Base-by-base conservation (phyloP, 345 rosid genomes). In the Erucastrum elatum region DNA sequence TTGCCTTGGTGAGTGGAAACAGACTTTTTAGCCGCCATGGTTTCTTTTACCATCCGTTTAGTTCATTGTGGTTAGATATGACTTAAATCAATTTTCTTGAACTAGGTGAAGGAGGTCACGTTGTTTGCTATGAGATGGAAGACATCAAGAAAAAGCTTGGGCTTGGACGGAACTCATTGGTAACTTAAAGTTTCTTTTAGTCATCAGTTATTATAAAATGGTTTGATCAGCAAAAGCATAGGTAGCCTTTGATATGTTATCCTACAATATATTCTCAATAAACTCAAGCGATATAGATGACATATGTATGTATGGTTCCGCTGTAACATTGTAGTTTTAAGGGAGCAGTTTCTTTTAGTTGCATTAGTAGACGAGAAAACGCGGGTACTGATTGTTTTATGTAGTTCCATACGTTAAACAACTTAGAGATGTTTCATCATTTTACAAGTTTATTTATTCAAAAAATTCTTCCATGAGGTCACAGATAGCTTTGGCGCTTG, bases 101-200 rank as follows among this genome's bases (percentile, higher is more conserved):
- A 87, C 79, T 83, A 91, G 99, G 92, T 51, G 94, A 95, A 27
- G 92, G 93, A 60, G 97, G 99, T 74, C 83, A 90, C 72, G 86
- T 90, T 71, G 87, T 91, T 70, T 91, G 94, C 75, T 93, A 95
- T 82, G 98, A 95, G 82, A 95, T 95, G 98, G 87, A 82, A 31
- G 97, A 93, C 82, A 89, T 95, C 62, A 87, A 87, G 82, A 85
- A 81, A 74, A 82, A 89, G 83, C 94, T 95, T 77, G 99, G 99
- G 12, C 87, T 85, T 82, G 97, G 96, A 80, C 88, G 98, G 63
- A 93, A 90, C 73, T 95, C 98, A 8, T 77, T 95, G 93, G 99
- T 90, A 89, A 85, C 75, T 80, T 71, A 29, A 77, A 51, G 49
- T 72, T 25, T 82, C 67, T 64, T 71, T 71, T 29, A 30, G 13